Evolutionary conservation across 495 filamentous ascomycete genomes (phyloP), one percentile per base, ranked within the genome.

Genomic region (Platismatia glauca): DNA sequence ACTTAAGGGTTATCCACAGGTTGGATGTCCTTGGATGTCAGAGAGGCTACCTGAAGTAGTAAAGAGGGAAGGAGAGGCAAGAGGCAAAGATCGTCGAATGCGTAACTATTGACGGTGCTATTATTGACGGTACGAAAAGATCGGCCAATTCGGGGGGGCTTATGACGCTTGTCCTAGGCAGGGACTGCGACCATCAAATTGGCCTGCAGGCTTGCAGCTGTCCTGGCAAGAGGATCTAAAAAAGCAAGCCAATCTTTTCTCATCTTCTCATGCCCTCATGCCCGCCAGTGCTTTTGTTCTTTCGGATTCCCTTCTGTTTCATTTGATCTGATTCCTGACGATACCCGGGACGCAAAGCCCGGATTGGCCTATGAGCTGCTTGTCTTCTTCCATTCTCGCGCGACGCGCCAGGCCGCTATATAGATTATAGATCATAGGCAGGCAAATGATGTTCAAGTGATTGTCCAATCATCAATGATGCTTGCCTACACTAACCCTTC

Each of bases 31-130:
- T n/a, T n/a, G n/a, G n/a, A n/a, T n/a, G n/a, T n/a, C n/a, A n/a
- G n/a, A n/a, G n/a, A n/a, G n/a, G n/a, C n/a, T n/a, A n/a, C n/a
- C n/a, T n/a, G 22, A n/a, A 33, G 27, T 18, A 13, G 24, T 6
- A 24, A 16, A 52, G 27, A 2, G n/a, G 0, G 24, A 15, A 29
- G 29, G 1, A 53, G 13, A 53, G 29, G 50, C 29, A 53, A 20
- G 29, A 53, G 48, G 48, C 48, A 33, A 33, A 33, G 50, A 53
- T 53, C 50, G 50, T 53, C 50, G 50, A 53, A 53, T 53, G 50
- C 29, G 50, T 53, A 53, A 53, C 29, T 53, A 53, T 53, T 53
- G 50, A 53, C 50, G 50, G 13, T n/a, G n/a, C n/a, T n/a, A n/a
- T n/a, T 52, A 52, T 48, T 48, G 44, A 24, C 1, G 8, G 46